Evolutionary conservation across 1,284 basidiomycete species (phyloP), one percentile per base, ranked within the genome.

Genomic region (Tilletia indica): DNA sequence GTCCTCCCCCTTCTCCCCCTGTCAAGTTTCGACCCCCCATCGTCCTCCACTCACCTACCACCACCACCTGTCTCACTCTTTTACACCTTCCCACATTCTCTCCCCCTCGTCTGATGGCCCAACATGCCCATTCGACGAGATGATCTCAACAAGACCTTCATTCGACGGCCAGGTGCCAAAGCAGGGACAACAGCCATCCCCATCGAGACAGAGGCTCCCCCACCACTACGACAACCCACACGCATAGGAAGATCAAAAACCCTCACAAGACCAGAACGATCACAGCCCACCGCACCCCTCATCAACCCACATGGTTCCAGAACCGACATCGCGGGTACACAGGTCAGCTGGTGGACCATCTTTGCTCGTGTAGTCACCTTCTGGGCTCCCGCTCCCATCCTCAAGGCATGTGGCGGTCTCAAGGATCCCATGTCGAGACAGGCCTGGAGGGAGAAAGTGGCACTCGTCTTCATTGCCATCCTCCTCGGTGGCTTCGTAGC

Each of bases 401-500:
- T 82, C 87, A 89, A 69, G 87, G 71, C 74, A 12, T 78, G 76
- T 68, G 72, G 68, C 67, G 79, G 80, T 12, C 74, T 80, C 68
- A 78, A 75, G 47, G 80, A 78, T 48, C 70, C 72, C 4, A 54
- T 67, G 0, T 82, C 80, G 69, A 78, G 79, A 3, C 82, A 84
- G 70, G 82, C 82, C 31, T 83, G 82, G 82, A 76, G 82, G 63
- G 82, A 84, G 69, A 84, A 84, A 72, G 75, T 84, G 9, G 73
- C 81, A 1, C 77, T 84, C 56, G 78, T 80, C 54, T 74, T 78
- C 63, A 42, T 81, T 25, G 79, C 82, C 16, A 58, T 78, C n/a
- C 42, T 75, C 34, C 86, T 97, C 34, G 97, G 94, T 77, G 91
- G 87, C 31, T 85, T 88, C 67, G 89, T 98, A 69, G 96, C 93